Evolutionary conservation across 257 asterid genomes (phyloP), one percentile per base, ranked within the genome.

Genomic region (Lycium ferocissimum): DNA sequence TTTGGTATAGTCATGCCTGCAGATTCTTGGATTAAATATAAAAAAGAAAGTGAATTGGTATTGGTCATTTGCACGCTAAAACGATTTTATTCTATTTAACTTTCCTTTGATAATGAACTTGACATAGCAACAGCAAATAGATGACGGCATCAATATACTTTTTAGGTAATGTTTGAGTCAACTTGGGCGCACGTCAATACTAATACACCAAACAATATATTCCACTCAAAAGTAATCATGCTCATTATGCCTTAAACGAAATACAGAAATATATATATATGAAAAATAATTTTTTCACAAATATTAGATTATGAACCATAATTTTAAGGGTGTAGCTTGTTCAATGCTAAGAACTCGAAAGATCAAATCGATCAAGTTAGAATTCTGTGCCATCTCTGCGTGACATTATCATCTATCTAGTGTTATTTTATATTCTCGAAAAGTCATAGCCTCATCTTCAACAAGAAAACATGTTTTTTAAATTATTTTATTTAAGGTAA

Each of bases 391-490:
- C 12, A 12, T 1, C 2, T 62, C n/a, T 20, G 35, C 17, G 92
- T 15, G 92, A 4, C 88, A 87, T 1, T 17, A 17, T 17, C 67
- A 51, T 1, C 45, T 40, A 40, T 40, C 45, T 2, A 40, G 45
- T 40, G 5, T 5, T 40, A 3, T 5, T 33, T 37, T 67, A 13
- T 67, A 67, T 67, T 35, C 47, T 35, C 75, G 2, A 35, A 67
- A 67, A 14, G 75, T 35, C 75, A 35, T 67, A 35, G 14, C 49
- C 75, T 67, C 45, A 67, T 67, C 45, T 67, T 35, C 20, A 35
- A 67, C 45, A 35, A 1, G n/a, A 15, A 1, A 6, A 67, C 49
- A 67, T 35, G 49, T 6, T 14, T 67, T 35, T 11, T 12, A 2
- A 40, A 12, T 69, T 69, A 5, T 18, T 75, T 49, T 49, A 51